Evolutionary conservation across 2,329 filamentous ascomycete species (phyloP), one percentile per base, ranked within the genome.

Genomic region (Fusarium abutilonis): DNA sequence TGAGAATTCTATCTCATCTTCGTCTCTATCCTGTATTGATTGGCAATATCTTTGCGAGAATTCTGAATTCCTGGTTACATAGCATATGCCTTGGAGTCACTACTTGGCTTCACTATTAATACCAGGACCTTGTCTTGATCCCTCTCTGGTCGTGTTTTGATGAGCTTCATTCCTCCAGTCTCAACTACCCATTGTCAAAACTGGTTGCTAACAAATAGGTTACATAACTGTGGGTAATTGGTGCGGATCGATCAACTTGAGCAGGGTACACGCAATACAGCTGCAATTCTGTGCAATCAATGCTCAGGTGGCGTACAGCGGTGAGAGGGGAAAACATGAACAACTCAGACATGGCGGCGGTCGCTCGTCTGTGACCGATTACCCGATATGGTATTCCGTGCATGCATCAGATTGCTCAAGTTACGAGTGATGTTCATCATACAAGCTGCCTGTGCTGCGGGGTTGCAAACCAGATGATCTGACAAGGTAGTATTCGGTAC

Each of bases 31-130:
- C 6, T 23, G 21, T 23, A 23, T 6, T 23, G 21, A 23, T 23
- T 23, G 21, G 21, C 21, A 23, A 23, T 23, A 23, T 23, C 21
- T 23, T 4, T 23, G 21, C 21, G 6, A 23, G 4, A 6, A 23
- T 23, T 4, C 21, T 71, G 52, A 9, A 73, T 70, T 41, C 73
- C 69, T 2, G 68, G 67, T n/a, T 70, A 67, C 49, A 66, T 57
- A 6, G 69, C 67, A 47, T 64, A 73, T 6, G 56, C 64, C 19
- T 63, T 63, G 0, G 65, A 67, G 71, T 69, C 73, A 15, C 71
- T 29, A 10, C 28, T 29, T 29, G 10, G 4, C 21, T 23, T 23
- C 4, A 6, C 21, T 23, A 4, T 23, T 6, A 6, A 23, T 4
- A 23, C 4, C 21, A 23, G 4, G 6, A 23, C 21, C 21, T 6